Evolutionary conservation across 2,329 filamentous ascomycete species (phyloP), one percentile per base, ranked within the genome.

Genomic region (Sphaerostilbella broomeana): DNA sequence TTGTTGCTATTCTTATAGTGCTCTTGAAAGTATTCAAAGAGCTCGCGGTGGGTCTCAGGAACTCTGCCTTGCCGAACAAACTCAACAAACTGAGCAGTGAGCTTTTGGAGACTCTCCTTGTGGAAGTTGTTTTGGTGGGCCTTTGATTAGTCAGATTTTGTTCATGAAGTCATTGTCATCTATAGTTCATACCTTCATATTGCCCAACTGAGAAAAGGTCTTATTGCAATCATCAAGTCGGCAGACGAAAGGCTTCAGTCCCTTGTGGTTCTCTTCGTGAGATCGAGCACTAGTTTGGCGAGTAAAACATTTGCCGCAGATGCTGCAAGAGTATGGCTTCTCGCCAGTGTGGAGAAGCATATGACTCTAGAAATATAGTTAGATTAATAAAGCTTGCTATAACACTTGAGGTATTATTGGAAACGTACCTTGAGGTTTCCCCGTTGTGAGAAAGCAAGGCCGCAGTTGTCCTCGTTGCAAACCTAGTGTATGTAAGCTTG

Each of bases 1-100:
- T 95, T 95, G 73, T 97, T 97, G 64, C 84, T 89, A 65, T 97
- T 94, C 69, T 94, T 94, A 72, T 95, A 95, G n/a, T 95, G 71
- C 1, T 73, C 73, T 4, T 80, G 75, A 57, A 97, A 92, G 65
- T 95, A 94, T 50, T 84, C 77, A 69, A 84, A 87, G 34, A 95
- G 69, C 45, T 86, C 81, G 46, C 77, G 80, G 53, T 95, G 86
- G 5, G 65, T 62, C 28, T 80, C 72, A 0, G 73, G 67, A 12
- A 89, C 50, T 10, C 56, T 46, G n/a, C 55, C 77, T 4, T 70
- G 66, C 24, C 81, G 75, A n/a, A 69, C 70, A 37, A 80, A 73
- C 22, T 57, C 69, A 12, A 79, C 75, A 56, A 95, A 92, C 56
- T 81, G 83, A 31, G 67, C 51, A 1, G 81, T 87, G 17, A 94